Percentiles rank a stretch among this genome's conserved stretches.
phyloP scores from a whole-genome alignment of 164 flowering plant genomes.

The Berberis vulgaris region DNA sequence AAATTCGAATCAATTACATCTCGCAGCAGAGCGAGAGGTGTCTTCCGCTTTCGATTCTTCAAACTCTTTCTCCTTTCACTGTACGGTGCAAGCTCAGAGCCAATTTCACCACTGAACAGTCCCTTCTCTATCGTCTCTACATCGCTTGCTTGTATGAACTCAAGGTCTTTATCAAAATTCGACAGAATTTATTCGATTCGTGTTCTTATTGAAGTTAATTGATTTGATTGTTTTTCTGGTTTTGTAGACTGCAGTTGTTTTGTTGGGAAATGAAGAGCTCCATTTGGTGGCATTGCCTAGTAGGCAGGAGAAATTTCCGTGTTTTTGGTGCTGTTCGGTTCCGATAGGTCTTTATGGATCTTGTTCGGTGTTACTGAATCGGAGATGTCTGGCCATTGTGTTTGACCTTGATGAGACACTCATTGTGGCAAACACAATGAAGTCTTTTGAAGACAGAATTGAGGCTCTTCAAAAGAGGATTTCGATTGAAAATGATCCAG shows the following conservation, averaged over 20 bases:
- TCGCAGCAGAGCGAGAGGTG: slow-evolving; percentile 70
- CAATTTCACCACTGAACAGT: slow-evolving; percentile 28
- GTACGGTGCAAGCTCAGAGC: slow-evolving; percentile 83
- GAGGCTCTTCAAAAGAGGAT: slow-evolving; percentile 63
- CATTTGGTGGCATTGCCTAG: slow-evolving; percentile 97
- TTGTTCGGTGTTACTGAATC: slow-evolving; percentile 67
- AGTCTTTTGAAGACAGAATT: slow-evolving; percentile 89
- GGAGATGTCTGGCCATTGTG: slow-evolving; percentile 76
- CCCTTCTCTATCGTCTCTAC: slow-evolving; percentile 53
- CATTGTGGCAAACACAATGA: slow-evolving; percentile 95
- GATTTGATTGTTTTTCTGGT: not conserved
- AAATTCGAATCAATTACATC: slow-evolving; percentile 67
- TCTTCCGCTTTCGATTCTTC: slow-evolving; percentile 73
- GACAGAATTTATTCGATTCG: no score
- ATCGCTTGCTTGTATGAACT: slow-evolving; percentile 56
- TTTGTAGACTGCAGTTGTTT: slow-evolving; percentile 73
- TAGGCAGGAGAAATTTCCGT: slow-evolving; percentile 62
- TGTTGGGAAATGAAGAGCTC: slow-evolving; percentile 64
- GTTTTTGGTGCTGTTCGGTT: slow-evolving; percentile 83
- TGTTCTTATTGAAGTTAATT: not conserved
- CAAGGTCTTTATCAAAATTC: slow-evolving; percentile 35
- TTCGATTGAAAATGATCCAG: slow-evolving; percentile 52
- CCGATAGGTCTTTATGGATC: slow-evolving; percentile 54
- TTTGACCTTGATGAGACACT: slow-evolving; percentile 98
- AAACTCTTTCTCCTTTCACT: slow-evolving; percentile 58